These are phyloP conservation scores for Zymoseptoria ardabiliae DNA, from an alignment of 2,329 filamentous ascomycete species.

Conservation along the genomic window DNA sequence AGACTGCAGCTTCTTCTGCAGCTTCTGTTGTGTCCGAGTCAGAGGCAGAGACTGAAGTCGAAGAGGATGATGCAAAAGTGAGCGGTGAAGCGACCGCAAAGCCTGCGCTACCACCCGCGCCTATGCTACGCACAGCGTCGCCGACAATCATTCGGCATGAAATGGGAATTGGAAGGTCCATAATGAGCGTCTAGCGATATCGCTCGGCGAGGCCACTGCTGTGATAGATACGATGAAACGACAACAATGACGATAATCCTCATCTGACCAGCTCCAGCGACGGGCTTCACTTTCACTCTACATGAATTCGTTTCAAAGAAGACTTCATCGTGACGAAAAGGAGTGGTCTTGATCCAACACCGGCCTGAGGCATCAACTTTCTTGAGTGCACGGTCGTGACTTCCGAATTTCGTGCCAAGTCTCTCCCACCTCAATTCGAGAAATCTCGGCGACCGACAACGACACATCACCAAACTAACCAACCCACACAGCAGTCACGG, in stretches of 20 bases:
- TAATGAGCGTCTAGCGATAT: conserved; percentile 11
- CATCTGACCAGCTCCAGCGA: background rate
- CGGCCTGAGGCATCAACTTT: background rate
- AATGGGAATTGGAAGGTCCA: conserved; percentile 6
- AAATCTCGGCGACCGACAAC: background rate
- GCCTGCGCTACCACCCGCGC: conserved; percentile 15
- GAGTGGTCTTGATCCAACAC: background rate
- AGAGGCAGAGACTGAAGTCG: background rate
- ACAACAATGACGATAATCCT: background rate
- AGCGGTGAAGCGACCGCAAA: background rate
- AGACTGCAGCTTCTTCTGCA: background rate
- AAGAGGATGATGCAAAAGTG: background rate
- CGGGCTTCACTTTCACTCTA: background rate
- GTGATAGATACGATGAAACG: background rate
- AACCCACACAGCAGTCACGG: conserved; percentile 15
- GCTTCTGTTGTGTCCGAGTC: background rate
- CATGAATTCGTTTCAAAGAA: background rate
- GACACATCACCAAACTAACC: conserved; percentile 6
- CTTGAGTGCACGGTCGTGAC: background rate
- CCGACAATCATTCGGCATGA: conserved; percentile 4
- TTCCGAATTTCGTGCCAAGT: background rate
- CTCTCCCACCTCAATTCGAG: background rate
- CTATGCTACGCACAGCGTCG: conserved; percentile 24
- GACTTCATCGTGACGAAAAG: background rate
- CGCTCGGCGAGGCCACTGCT: background rate